Evolutionary conservation across 805 yeast genomes (phyloP), one percentile per base, ranked within the genome.

Genomic region (Ascoidea asiatica): DNA sequence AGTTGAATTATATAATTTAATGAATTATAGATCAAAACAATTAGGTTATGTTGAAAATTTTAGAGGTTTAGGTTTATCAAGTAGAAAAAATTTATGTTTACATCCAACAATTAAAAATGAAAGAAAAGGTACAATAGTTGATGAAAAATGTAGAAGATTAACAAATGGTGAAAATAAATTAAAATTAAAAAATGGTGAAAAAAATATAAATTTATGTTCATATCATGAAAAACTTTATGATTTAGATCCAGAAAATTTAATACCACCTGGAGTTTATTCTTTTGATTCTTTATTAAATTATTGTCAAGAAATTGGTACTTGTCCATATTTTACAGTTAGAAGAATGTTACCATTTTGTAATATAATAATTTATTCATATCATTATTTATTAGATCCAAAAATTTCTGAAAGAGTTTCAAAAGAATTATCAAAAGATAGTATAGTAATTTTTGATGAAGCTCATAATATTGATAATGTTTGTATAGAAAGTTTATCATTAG

Each of bases 391-490:
- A 52, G 99, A 92, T 59, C 99, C 99, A 19, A 92, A 92, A 58
- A 92, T 92, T 60, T 92, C 97, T 2, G 96, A 88, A 51, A 70
- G 98, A 49, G 99, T 92, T 19, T 88, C 97, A 4, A 77, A 73
- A 50, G 97, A 92, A 57, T 72, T 92, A 43, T 84, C 95, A 18
- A 86, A 88, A 52, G 97, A 92, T 56, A 75, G 94, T 44, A 92
- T 92, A 48, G 83, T 92, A 49, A 94, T 92, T 37, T 92, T 92
- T 58, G 99, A 92, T 65, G 99, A 92, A 66, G 98, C 98, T 41
- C 99, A 92, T 62, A 92, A 92, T 64, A 92, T 92, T 46, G 98
- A 92, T 70, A 92, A 92, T 69, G 99, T 92, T 46, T 92, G 99
- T 66, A 92, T 92, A 46, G 99, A 92, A 61, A 85, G 97, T 0